Base-by-base conservation (phyloP, 2,329 filamentous ascomycete genomes). In the Colletotrichum filicis region DNA sequence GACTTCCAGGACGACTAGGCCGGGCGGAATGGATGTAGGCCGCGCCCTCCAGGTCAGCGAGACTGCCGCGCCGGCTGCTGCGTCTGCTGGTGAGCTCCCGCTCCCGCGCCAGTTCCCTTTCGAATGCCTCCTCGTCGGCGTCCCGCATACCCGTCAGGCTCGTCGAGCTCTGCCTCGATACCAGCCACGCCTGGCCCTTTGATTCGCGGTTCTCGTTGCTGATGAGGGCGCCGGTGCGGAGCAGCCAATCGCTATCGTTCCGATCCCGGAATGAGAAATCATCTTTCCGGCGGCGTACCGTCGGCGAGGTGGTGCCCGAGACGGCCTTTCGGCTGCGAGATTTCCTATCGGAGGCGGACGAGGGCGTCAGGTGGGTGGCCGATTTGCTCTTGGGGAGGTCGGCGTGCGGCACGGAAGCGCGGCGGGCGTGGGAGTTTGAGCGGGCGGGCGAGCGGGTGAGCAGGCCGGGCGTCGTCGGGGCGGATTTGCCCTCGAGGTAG, bases 141-240 rank as follows among this genome's bases (percentile, higher is more conserved):
- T 89, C 86, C 8, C 82, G 83, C 78, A 87, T 80, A 28, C 85
- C 88, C 0, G 86, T 82, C 22, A 93, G 84, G 77, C 88, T 92
- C 9, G 90, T 93, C 1, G 91, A 92, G 79, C 90, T 92, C 67
- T 88, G 89, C 59, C 90, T 86, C 28, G 90, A 90, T n/a, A 89
- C 84, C 24, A 94, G 87, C 92, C 92, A 94, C 16, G 88, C 83
- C 80, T 93, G 91, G 16, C 92, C 92, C 81, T 93, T 93, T 77
- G 85, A 91, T 78, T 93, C 92, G 69, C 91, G 85, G 22, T 91
- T 85, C 78, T 91, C 90, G 64, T 87, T 87, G 69, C 88, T 88
- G 76, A 93, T 88, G 59, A 92, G 79, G 7, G 90, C 90, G 59
- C 91, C 91, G 0, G 91, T 88, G 35, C 91, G 87, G 28, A 92